These are phyloP conservation scores for Podospora conica DNA, from an alignment of 495 filamentous ascomycete species.

Conservation along the genomic window DNA sequence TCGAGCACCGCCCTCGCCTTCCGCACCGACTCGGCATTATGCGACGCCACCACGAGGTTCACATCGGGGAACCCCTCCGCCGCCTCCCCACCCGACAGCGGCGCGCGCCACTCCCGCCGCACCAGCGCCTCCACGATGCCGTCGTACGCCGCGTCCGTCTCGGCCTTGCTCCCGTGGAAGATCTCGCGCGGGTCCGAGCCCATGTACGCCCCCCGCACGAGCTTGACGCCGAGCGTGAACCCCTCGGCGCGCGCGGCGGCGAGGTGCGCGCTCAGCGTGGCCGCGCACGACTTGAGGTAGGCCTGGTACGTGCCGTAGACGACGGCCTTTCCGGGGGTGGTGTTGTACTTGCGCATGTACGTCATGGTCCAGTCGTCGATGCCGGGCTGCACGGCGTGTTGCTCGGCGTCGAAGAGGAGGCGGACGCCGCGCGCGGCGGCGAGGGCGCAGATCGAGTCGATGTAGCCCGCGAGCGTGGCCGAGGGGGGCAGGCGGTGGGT, in stretches of 20 bases:
- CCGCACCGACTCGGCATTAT: conserved; percentile 77
- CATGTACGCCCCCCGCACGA: conserved; percentile 89
- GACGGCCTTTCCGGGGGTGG: conserved; percentile 39
- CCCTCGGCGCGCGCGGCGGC: conserved; percentile 56
- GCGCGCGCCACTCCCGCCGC: conserved; percentile 40
- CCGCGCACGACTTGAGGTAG: conserved; percentile 69
- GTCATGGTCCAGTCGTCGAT: conserved; percentile 80
- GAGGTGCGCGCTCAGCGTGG: conserved; percentile 60
- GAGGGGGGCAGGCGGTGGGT: conserved; percentile 53
- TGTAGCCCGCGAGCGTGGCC: conserved; percentile 58
- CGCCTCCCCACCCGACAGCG: conserved; percentile 34
- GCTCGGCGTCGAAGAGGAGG: conserved; percentile 88
- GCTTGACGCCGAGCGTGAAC: conserved; percentile 80
- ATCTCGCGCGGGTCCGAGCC: conserved; percentile 69
- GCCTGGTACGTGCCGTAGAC: conserved; percentile 74
- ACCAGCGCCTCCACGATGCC: conserved; percentile 34
- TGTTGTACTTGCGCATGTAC: conserved; percentile 75
- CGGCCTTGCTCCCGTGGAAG: conserved; percentile 73
- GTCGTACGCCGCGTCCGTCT: conserved; percentile 53
- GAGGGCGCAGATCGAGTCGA: conserved; percentile 68
- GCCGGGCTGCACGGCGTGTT: conserved; percentile 70
- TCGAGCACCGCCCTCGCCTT: conserved; percentile 53
- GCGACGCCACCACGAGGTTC: conserved; percentile 77
- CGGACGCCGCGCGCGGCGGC: conserved; percentile 63
- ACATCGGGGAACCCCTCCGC: conserved; percentile 52